Base-by-base conservation (phyloP, 305 asterid species). In the Striga hermonthica region DNA sequence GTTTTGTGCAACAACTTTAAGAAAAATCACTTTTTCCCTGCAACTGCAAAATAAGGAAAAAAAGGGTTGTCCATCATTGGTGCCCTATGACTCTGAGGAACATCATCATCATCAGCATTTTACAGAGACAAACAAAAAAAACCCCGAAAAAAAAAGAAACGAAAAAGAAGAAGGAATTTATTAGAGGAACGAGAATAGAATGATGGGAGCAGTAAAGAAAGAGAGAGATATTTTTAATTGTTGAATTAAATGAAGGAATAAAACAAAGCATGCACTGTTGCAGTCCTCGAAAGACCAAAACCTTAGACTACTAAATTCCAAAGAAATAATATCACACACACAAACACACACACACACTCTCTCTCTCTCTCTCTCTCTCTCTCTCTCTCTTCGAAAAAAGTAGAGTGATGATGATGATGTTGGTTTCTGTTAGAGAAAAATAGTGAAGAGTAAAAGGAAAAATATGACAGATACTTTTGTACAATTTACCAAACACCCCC, bases 241-340 rank as follows among this genome's bases (percentile, higher is more conserved):
- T 22, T 52, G 62, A 69, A 74, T 44, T 44, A 78, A 74, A 75
- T 77, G 72, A 76, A 67, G 82, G 80, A 37, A 78, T 81, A 6
- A 81, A 83, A 77, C 84, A 82, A 75, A 76, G 93, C 97, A 82
- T 83, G 93, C 72, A 70, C 66, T 81, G 78, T 68, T 73, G 79
- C 88, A 80, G 83, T 69, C 81, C 95, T 85, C 83, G 81, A 86
- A 87, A 87, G 92, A 79, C 75, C 72, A 69, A 74, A 74, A 77
- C 69, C 72, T 38, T 71, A 76, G 31, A 22, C 31, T 22, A 76
- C 69, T 94, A 68, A 82, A 78, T 72, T 82, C 83, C 91, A 64
- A 81, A 67, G 74, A 40, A 66, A 35, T 44, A 54, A 35, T 22
- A 22, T 40, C 40, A 50, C 11, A 15, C 15, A 50, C 5, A 6